Evolutionary conservation across 2,329 filamentous ascomycete species (phyloP).

Genomic region (Davidsoniella virescens): DNA sequence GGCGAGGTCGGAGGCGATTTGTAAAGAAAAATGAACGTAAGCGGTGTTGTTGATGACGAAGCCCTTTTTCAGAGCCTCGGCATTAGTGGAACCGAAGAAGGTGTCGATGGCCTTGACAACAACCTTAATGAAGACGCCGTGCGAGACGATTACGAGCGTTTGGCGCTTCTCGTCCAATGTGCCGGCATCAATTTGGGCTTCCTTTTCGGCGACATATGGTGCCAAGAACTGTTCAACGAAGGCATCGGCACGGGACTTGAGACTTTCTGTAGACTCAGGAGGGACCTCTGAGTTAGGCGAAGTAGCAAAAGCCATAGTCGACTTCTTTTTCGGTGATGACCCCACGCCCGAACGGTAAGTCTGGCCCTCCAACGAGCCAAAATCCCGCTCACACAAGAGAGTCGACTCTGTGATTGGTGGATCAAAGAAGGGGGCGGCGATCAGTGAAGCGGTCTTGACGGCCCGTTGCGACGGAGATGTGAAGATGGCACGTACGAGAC

Average conservation of each 20-base stretch:
- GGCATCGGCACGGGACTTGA: constrained; percentile 43
- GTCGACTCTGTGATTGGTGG: constrained; percentile 14
- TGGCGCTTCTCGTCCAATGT: neutral
- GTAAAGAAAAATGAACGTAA: constrained; percentile 22
- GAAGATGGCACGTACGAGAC: constrained; percentile 41
- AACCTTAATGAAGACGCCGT: constrained; percentile 63
- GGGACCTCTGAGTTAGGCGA: too few species aligned
- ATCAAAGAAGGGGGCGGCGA: constrained; percentile 37
- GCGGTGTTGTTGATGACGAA: constrained; percentile 36
- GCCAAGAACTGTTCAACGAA: constrained; percentile 49
- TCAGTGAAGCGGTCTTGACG: constrained; percentile 49
- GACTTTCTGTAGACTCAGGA: constrained; percentile 47
- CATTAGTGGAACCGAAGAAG: constrained; percentile 25
- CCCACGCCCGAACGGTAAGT: constrained; percentile 26
- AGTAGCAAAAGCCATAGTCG: constrained; percentile 29
- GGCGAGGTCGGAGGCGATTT: neutral
- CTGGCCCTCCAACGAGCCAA: constrained; percentile 54
- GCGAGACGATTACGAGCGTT: constrained; percentile 53
- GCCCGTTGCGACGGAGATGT: constrained; percentile 66
- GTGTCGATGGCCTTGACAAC: constrained; percentile 48
- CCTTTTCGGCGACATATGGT: neutral
- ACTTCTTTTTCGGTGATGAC: constrained; percentile 13
- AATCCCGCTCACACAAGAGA: constrained; percentile 55
- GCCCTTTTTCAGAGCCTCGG: constrained; percentile 13
- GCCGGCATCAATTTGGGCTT: neutral